phyloP scores from a whole-genome alignment of 2,329 filamentous ascomycete species.

The Cercospora zeina region DNA sequence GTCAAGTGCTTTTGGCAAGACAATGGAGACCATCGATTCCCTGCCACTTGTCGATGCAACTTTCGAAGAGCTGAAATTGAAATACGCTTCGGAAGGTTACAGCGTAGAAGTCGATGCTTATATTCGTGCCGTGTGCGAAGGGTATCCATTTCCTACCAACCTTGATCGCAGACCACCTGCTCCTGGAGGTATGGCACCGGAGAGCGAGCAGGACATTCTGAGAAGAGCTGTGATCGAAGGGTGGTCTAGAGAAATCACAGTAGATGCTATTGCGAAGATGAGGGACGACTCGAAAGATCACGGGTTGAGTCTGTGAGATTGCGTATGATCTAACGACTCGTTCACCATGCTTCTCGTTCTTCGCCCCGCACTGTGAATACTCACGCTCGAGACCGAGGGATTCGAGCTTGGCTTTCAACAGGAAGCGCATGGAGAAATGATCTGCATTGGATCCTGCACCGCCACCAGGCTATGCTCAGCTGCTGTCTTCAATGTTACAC shows the following conservation, averaged over 20 bases:
- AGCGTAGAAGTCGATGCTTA: conserved; percentile 50
- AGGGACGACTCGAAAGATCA: conserved; percentile 27
- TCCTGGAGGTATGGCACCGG: conserved; percentile 60
- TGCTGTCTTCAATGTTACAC: too few species aligned
- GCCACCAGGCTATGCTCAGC: not conserved
- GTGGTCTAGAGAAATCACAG: conserved; percentile 45
- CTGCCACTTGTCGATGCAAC: conserved; percentile 50
- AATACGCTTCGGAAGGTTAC: conserved; percentile 43
- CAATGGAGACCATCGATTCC: conserved; percentile 63
- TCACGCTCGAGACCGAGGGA: not conserved
- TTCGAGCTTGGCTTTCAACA: not conserved
- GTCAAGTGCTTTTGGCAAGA: conserved; percentile 62
- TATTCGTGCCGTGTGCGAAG: conserved; percentile 56
- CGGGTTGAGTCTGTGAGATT: not conserved
- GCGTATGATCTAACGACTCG: not conserved
- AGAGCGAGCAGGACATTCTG: conserved; percentile 59
- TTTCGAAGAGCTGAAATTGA: conserved; percentile 46
- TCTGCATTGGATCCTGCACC: conserved; percentile 1
- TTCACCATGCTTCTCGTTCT: too few species aligned
- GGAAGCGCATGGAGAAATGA: not conserved
- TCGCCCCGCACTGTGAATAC: not conserved
- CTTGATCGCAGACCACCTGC: conserved; percentile 58
- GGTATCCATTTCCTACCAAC: conserved; percentile 65
- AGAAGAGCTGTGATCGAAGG: conserved; percentile 47
- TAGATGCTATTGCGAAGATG: conserved; percentile 39